These are phyloP conservation scores for Microsporum canis DNA, from an alignment of 2,329 filamentous ascomycete genomes.

Conservation along the genomic window DNA sequence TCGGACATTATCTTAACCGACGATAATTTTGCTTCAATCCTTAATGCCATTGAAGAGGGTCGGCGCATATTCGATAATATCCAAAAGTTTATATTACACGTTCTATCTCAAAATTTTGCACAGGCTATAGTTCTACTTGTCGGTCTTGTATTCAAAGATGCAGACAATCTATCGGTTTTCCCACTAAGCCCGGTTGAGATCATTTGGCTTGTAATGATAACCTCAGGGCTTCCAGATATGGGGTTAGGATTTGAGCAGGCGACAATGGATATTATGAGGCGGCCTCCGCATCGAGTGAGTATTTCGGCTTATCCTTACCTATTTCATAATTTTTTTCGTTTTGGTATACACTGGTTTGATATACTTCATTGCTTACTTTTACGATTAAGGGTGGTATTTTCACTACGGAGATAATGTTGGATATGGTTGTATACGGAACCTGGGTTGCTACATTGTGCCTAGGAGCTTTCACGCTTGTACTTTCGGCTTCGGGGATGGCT, in stretches of 20 bases:
- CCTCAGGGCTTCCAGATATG: slow-evolving; percentile 76
- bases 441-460: slow-evolving; percentile 64
- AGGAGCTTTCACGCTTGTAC: slow-evolving; percentile 50
- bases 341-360: background rate
- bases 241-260: slow-evolving; percentile 71
- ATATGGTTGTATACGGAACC: slow-evolving; percentile 70
- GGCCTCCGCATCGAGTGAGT: slow-evolving; percentile 55
- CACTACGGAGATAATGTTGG: slow-evolving; percentile 62
- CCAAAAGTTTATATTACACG: slow-evolving; percentile 72
- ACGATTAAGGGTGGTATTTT: slow-evolving; percentile 48
- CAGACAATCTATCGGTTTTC: slow-evolving; percentile 61
- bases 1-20: slow-evolving; percentile 32
- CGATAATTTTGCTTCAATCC: slow-evolving; percentile 61
- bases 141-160: slow-evolving; percentile 69
- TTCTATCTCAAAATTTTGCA: slow-evolving; percentile 69
- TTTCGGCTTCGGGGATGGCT: slow-evolving; percentile 52
- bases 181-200: slow-evolving; percentile 77
- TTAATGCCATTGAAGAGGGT: slow-evolving; percentile 71
- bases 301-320: background rate
- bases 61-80: slow-evolving; percentile 82
- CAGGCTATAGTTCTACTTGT: slow-evolving; percentile 71
- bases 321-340: background rate
- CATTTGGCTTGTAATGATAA: slow-evolving; percentile 89
- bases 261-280: slow-evolving; percentile 62
- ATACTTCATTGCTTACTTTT: background rate